Conservation (phyloP, 2,329 filamentous ascomycete species). For the Microsporum canis region DNA sequence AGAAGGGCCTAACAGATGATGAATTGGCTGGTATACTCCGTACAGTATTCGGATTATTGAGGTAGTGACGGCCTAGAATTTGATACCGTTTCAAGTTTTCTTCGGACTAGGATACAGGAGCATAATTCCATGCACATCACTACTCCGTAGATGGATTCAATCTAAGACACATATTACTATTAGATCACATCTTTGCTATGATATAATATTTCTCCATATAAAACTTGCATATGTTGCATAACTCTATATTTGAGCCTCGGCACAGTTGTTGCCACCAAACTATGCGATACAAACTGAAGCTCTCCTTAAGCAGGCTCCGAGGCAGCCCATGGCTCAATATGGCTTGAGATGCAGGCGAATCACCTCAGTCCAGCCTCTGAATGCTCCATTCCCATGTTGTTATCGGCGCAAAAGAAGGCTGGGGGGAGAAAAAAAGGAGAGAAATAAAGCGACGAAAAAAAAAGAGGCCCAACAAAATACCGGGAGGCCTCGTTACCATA, state of each 20-base stretch:
- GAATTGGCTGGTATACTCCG: neutral
- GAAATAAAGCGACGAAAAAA: neutral
- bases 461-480: slow-evolving; percentile 1
- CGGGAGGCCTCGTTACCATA: slow-evolving; percentile 2
- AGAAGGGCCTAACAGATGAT: slow-evolving; percentile 10
- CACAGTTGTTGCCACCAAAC: neutral
- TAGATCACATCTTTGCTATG: neutral
- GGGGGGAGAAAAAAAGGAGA: neutral
- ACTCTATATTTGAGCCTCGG: slow-evolving; percentile 4
- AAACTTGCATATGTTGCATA: neutral
- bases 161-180: neutral
- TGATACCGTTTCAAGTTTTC: neutral
- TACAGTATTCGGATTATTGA: neutral
- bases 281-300: neutral
- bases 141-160: neutral
- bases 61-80: neutral
- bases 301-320: neutral
- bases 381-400: neutral
- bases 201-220: neutral
- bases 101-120: too few relatives aligned
- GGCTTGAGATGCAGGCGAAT: neutral
- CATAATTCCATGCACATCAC: neutral
- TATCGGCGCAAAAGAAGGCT: neutral
- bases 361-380: neutral
- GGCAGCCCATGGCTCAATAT: neutral